Evolutionary conservation across 345 rosid genomes (phyloP).

Genomic region (Abelmoschus esculentus): DNA sequence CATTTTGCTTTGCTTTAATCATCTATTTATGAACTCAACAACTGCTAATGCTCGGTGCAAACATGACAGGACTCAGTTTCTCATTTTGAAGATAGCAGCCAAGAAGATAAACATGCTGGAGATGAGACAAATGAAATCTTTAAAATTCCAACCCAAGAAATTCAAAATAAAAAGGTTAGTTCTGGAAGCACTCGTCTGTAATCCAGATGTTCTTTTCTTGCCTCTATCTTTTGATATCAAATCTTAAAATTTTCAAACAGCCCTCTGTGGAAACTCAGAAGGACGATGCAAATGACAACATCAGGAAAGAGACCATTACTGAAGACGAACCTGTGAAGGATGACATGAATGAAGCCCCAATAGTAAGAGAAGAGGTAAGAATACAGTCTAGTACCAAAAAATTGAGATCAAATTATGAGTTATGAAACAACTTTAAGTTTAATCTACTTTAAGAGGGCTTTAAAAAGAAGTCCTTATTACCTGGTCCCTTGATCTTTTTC

Average conservation of each 20-base stretch:
- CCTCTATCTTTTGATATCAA: background rate
- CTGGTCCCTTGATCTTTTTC: background rate
- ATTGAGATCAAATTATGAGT: background rate
- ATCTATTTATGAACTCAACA: background rate
- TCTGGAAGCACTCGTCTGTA: background rate
- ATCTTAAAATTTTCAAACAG: background rate
- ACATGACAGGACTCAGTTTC: background rate
- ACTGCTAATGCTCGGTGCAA: background rate
- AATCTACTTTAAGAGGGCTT: background rate
- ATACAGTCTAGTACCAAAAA: background rate
- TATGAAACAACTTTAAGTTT: background rate
- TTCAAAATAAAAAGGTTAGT: constrained; percentile 5
- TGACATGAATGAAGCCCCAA: background rate
- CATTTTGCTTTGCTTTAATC: background rate
- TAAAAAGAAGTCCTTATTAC: background rate
- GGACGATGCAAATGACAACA: background rate
- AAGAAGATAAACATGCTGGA: background rate
- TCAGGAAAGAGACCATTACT: background rate
- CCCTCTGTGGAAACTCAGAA: background rate
- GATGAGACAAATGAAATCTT: background rate
- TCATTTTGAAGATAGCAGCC: background rate
- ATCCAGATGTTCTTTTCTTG: background rate
- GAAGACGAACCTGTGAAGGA: background rate
- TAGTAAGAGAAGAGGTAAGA: background rate
- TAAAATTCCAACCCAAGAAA: background rate